These are phyloP conservation scores for Myxozyma sirexii DNA, from an alignment of 805 yeast genomes.

Conservation along the genomic window DNA sequence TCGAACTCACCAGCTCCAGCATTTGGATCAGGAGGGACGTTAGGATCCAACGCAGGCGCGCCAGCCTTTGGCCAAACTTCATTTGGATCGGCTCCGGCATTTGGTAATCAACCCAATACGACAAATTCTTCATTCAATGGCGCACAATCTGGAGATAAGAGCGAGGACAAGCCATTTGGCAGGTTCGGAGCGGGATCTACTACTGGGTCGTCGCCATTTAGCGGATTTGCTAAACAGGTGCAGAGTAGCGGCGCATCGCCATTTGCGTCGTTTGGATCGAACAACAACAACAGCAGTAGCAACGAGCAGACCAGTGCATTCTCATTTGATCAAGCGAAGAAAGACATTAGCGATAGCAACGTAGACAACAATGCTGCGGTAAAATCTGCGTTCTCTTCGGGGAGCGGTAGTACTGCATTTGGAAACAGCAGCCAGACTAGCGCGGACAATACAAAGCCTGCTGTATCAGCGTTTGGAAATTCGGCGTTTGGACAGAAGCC, in stretches of 20 bases:
- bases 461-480: neutral
- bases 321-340: neutral
- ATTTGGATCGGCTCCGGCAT: constrained; percentile 4
- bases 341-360: neutral
- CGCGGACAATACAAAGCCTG: neutral
- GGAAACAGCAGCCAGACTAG: neutral
- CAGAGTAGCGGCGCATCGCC: neutral
- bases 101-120: neutral
- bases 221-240: constrained; percentile 8
- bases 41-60: neutral
- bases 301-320: neutral
- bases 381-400: neutral
- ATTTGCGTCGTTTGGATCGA: neutral
- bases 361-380: neutral
- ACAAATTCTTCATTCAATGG: neutral
- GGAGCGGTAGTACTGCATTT: neutral
- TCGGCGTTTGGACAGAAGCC: neutral
- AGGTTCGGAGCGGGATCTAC: neutral
- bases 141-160: neutral
- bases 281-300: neutral
- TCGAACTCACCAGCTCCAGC: constrained; percentile 4
- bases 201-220: neutral
- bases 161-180: neutral
- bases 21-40: constrained; percentile 1
- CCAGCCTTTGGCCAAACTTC: constrained; percentile 9